phyloP scores from a whole-genome alignment of 2,329 filamentous ascomycete genomes.

The Mariannaea sp. region DNA sequence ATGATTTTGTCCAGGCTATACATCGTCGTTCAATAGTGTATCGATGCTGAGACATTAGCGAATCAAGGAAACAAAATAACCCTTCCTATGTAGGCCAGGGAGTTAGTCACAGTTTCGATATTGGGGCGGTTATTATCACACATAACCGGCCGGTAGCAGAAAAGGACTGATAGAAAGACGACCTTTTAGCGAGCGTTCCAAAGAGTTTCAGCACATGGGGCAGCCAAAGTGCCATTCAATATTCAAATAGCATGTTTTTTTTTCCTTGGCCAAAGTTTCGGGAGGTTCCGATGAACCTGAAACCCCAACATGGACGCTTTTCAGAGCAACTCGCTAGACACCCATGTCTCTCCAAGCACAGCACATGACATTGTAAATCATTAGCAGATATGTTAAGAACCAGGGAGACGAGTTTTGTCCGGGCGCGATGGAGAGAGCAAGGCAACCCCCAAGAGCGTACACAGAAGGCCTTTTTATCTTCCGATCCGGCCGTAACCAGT shows the following conservation, averaged over 20 bases:
- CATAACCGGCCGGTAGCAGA: background rate
- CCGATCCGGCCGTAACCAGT: conserved; percentile 1
- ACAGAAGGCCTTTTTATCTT: background rate
- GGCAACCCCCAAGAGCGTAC: no score
- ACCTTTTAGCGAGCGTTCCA: background rate
- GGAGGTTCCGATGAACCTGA: conserved; percentile 32
- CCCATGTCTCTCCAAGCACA: no score
- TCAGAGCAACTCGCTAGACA: conserved; percentile 12
- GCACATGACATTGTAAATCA: conserved; percentile 17
- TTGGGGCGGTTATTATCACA: background rate
- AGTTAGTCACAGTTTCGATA: background rate
- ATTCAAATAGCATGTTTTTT: background rate
- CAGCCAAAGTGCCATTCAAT: background rate
- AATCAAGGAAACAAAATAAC: background rate
- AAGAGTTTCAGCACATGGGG: background rate
- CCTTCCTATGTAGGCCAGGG: background rate
- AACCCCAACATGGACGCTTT: conserved; percentile 24
- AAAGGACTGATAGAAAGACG: background rate
- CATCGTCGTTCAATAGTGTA: background rate
- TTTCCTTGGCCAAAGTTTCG: conserved; percentile 16
- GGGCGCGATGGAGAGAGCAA: no score
- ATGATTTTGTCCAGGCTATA: background rate
- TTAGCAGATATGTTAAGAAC: conserved; percentile 14
- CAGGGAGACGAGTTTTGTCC: background rate
- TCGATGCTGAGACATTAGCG: background rate